These are phyloP conservation scores for Articulospora tetracladia DNA, from an alignment of 495 filamentous ascomycete genomes.

Conservation along the genomic window DNA sequence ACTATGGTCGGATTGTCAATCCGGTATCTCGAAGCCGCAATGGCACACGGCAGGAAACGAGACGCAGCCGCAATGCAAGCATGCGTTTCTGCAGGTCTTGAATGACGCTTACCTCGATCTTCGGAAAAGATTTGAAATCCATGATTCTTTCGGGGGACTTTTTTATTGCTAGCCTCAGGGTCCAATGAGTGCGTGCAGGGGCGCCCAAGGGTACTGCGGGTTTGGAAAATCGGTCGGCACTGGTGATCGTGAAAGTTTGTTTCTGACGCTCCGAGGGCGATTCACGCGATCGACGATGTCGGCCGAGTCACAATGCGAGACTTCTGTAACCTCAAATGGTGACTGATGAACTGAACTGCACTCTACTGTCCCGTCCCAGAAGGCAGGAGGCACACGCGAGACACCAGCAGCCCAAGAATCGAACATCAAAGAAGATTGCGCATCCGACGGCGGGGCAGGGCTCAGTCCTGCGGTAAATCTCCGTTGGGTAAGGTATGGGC, in stretches of 20 bases:
- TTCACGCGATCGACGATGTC: too few species aligned
- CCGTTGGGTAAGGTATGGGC: too few species aligned
- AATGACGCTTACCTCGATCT: constrained; percentile 17
- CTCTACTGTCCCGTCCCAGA: too few species aligned
- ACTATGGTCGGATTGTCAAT: constrained; percentile 36
- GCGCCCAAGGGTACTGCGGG: background rate
- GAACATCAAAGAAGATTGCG: background rate
- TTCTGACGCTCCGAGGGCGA: background rate
- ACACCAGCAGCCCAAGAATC: too few species aligned
- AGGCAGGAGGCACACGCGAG: too few species aligned
- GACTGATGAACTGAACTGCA: too few species aligned
- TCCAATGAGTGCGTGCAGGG: constrained; percentile 10
- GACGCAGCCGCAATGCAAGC: constrained; percentile 7
- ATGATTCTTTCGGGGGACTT: constrained; percentile 1
- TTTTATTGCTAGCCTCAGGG: background rate
- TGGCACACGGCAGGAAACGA: constrained; percentile 7
- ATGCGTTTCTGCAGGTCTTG: background rate
- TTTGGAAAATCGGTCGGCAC: background rate
- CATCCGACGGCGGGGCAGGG: background rate
- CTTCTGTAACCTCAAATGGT: too few species aligned
- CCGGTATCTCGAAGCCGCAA: constrained; percentile 1
- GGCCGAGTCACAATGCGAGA: too few species aligned
- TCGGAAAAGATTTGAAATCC: constrained; percentile 21
- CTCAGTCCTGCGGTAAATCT: too few species aligned
- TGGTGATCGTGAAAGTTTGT: background rate